Percentiles rank a stretch among this genome's conserved stretches.
Conservation (phyloP, 2,329 filamentous ascomycete genomes). For the Claviceps africana region DNA sequence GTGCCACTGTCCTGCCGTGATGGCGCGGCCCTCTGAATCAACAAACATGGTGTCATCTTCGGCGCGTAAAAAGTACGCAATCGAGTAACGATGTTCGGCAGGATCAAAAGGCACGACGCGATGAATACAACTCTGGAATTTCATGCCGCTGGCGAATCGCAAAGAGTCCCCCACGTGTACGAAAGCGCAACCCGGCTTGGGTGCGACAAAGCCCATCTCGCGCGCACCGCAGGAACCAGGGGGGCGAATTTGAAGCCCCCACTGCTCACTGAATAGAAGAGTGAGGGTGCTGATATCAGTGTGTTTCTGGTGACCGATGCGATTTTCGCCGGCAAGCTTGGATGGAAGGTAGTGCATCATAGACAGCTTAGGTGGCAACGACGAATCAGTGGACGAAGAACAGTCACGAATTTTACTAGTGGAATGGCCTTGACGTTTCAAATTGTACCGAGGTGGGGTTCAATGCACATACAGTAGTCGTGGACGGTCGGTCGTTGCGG, state of each 20-base stretch:
- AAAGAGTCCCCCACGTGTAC: constrained; percentile 47
- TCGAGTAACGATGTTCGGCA: constrained; percentile 41
- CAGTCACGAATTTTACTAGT: not conserved
- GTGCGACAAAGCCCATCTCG: constrained; percentile 39
- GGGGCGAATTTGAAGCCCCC: constrained; percentile 42
- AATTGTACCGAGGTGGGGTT: too few species aligned
- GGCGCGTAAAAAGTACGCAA: constrained; percentile 44
- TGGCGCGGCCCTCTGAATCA: constrained; percentile 37
- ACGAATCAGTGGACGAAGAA: not conserved
- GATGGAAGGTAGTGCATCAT: constrained; percentile 41
- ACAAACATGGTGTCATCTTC: constrained; percentile 42
- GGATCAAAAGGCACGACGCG: constrained; percentile 39
- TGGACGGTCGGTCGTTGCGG: constrained; percentile 35
- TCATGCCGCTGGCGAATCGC: constrained; percentile 38
- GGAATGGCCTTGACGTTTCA: not conserved
- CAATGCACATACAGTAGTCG: constrained; percentile 20
- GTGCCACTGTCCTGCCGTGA: constrained; percentile 40
- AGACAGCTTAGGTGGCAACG: constrained; percentile 18
- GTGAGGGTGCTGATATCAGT: constrained; percentile 43
- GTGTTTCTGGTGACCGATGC: constrained; percentile 41
- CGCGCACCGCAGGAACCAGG: constrained; percentile 25
- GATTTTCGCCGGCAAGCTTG: constrained; percentile 25
- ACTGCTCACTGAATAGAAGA: constrained; percentile 40
- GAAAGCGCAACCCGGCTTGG: constrained; percentile 36
- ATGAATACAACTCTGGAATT: constrained; percentile 43